These are phyloP conservation scores for Lagenaria siceraria DNA, from an alignment of 306 rosid genomes.

Conservation along the genomic window DNA sequence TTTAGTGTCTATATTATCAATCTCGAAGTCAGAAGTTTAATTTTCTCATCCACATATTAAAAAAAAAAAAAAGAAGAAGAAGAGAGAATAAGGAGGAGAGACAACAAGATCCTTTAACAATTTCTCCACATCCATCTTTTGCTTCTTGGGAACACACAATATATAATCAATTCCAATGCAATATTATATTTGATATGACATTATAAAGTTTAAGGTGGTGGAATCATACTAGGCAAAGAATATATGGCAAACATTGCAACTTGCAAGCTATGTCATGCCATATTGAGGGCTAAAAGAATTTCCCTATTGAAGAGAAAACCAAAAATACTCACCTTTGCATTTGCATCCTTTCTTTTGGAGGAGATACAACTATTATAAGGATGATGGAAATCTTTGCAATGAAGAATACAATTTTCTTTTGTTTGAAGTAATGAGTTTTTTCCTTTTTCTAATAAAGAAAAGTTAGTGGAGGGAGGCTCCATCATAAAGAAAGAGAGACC, in stretches of 20 bases:
- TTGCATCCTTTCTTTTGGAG: not conserved
- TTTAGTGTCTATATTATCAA: too few species aligned
- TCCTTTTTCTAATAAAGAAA: not conserved
- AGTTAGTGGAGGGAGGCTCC: not conserved
- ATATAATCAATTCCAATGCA: not conserved
- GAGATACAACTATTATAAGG: not conserved
- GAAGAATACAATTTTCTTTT: not conserved
- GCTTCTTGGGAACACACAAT: not conserved
- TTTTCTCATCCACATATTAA: too few species aligned
- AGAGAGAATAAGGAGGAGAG: too few species aligned
- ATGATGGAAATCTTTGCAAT: not conserved
- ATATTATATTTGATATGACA: not conserved
- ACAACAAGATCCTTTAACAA: not conserved
- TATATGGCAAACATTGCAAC: not conserved
- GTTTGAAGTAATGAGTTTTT: not conserved
- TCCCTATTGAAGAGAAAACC: not conserved
- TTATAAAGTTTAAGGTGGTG: not conserved
- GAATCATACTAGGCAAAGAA: not conserved
- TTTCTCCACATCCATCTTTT: not conserved
- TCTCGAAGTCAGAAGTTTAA: too few species aligned
- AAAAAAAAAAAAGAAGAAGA: too few species aligned
- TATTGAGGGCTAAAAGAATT: not conserved
- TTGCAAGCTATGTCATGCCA: not conserved
- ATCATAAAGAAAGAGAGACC: not conserved
- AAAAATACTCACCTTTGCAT: not conserved